Evolutionary conservation across 2,329 filamentous ascomycete genomes (phyloP).

Genomic region (Emmonsia crescens): DNA sequence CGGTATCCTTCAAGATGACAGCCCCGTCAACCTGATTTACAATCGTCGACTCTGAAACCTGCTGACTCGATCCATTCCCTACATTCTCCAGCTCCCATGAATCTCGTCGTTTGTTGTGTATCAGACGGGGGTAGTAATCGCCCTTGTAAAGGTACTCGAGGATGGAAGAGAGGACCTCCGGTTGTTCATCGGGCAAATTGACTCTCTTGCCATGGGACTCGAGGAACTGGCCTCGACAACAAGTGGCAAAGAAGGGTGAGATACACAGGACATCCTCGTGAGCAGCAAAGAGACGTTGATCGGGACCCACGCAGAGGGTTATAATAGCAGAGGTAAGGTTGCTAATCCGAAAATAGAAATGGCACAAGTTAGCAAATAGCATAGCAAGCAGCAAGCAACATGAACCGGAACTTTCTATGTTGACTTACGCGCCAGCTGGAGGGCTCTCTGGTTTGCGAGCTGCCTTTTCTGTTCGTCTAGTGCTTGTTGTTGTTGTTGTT

Average conservation of each 20-base stretch:
- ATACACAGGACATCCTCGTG: constrained; percentile 74
- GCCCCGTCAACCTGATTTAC: constrained; percentile 55
- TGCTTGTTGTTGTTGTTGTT: constrained; percentile 13
- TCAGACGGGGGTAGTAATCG: constrained; percentile 75
- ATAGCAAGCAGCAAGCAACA: background rate
- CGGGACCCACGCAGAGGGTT: constrained; percentile 67
- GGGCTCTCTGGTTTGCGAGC: constrained; percentile 22
- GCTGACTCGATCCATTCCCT: constrained; percentile 29
- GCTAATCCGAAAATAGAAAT: constrained; percentile 26
- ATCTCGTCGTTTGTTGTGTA: constrained; percentile 70
- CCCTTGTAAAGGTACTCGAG: constrained; percentile 91
- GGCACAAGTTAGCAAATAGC: background rate
- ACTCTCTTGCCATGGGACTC: constrained; percentile 56
- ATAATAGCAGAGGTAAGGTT: constrained; percentile 58
- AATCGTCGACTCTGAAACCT: constrained; percentile 49
- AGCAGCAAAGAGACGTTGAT: constrained; percentile 79
- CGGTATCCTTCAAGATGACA: constrained; percentile 73
- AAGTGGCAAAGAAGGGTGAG: constrained; percentile 67
- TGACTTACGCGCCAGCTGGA: constrained; percentile 26
- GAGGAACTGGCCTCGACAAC: constrained; percentile 53
- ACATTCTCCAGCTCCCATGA: constrained; percentile 70
- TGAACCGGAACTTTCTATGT: background rate
- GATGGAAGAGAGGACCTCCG: constrained; percentile 80
- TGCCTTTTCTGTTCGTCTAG: constrained; percentile 19
- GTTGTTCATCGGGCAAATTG: constrained; percentile 71